These are phyloP conservation scores for Sergeia podlipaevii DNA, from an alignment of 208 protist genomes.

Conservation along the genomic window DNA sequence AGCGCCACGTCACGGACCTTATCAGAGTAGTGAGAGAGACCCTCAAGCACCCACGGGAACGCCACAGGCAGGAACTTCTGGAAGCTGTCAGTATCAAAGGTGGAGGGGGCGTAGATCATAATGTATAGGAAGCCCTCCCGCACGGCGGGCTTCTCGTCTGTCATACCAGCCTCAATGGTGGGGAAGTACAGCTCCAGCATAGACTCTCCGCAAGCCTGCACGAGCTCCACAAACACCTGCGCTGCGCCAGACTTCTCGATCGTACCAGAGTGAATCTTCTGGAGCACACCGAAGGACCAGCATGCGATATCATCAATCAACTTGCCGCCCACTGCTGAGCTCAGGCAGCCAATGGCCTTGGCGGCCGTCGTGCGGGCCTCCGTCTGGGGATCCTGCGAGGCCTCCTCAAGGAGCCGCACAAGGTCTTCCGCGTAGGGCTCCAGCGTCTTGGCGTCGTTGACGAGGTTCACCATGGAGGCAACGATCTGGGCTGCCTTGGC, in stretches of 20 bases:
- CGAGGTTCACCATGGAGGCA: constrained; percentile 84
- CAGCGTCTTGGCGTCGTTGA: constrained; percentile 79
- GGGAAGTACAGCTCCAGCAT: constrained; percentile 66
- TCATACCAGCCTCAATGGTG: constrained; percentile 69
- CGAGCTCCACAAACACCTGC: constrained; percentile 89
- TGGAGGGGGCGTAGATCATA: constrained; percentile 90
- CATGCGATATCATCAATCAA: constrained; percentile 65
- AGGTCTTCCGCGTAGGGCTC: constrained; percentile 85
- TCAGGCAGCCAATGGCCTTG: constrained; percentile 80
- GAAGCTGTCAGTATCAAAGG: constrained; percentile 59
- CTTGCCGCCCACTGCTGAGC: constrained; percentile 58
- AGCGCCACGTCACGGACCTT: constrained; percentile 86
- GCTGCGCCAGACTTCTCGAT: constrained; percentile 91
- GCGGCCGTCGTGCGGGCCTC: constrained; percentile 85
- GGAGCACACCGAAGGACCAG: constrained; percentile 81
- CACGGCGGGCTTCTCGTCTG: constrained; percentile 76
- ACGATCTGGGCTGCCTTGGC: constrained; percentile 92
- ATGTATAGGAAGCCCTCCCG: constrained; percentile 92
- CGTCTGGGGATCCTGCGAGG: constrained; percentile 78
- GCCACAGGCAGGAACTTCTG: constrained; percentile 74
- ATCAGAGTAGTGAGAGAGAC: constrained; percentile 89
- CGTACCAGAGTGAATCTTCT: constrained; percentile 52
- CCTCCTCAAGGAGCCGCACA: constrained; percentile 78
- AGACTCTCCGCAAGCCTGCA: constrained; percentile 60
- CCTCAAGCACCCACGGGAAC: constrained; percentile 88